Conservation (phyloP, 2,329 filamentous ascomycete species). For the Colletotrichum endophyticum region DNA sequence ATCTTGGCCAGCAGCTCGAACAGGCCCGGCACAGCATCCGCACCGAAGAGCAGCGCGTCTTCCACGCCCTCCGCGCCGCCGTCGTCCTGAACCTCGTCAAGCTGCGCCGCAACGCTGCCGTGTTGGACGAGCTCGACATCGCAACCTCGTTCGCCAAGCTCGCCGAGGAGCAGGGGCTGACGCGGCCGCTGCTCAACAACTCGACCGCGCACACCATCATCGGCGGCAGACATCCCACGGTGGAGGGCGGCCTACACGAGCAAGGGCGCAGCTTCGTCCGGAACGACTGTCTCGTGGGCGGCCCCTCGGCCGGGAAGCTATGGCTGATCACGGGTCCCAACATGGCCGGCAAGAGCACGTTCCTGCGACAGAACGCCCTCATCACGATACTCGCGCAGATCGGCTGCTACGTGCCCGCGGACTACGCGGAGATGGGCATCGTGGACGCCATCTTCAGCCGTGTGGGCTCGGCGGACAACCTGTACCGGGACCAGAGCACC, state of each 20-base stretch:
- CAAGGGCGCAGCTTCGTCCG: constrained; percentile 82
- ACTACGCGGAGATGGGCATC: constrained; percentile 83
- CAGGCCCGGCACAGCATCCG: constrained; percentile 79
- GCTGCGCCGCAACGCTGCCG: constrained; percentile 85
- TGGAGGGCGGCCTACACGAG: constrained; percentile 80
- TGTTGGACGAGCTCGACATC: constrained; percentile 93
- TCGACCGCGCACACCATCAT: constrained; percentile 75
- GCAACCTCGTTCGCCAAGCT: constrained; percentile 83
- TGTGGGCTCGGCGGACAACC: constrained; percentile 90
- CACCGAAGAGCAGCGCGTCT: constrained; percentile 82
- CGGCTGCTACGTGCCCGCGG: constrained; percentile 90
- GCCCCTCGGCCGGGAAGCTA: constrained; percentile 64
- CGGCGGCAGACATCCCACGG: constrained; percentile 89
- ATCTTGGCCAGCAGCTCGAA: constrained; percentile 80
- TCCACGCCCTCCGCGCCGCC: constrained; percentile 72
- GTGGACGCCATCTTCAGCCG: constrained; percentile 97
- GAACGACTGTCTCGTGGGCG: constrained; percentile 87
- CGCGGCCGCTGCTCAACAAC: constrained; percentile 74
- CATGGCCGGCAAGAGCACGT: constrained; percentile 98
- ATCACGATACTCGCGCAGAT: constrained; percentile 93
- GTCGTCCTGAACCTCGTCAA: constrained; percentile 85
- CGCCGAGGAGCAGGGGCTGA: constrained; percentile 74
- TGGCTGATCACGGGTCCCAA: constrained; percentile 85
- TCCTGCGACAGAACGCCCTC: constrained; percentile 91
- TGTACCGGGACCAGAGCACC: constrained; percentile 94